Base-by-base conservation (phyloP, 176 grass and related monocot genomes). In the Aechmea fasciata region DNA sequence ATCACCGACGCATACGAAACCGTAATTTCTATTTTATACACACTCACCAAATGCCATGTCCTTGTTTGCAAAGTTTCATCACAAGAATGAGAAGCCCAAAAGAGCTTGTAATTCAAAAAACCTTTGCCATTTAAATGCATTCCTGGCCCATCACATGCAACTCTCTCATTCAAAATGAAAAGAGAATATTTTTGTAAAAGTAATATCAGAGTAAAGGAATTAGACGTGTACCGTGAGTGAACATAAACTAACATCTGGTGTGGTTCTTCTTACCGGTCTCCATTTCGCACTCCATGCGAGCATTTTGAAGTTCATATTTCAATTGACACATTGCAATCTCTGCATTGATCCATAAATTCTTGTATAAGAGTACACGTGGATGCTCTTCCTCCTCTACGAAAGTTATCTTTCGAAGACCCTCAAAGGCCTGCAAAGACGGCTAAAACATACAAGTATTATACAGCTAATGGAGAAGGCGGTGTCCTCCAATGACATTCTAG, bases 221-320 rank as follows among this genome's bases (percentile, higher is more conserved):
- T 41, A 41, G 33, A 41, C 33, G 33, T 6, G 33, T 41, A 7
- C 33, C 33, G 33, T 8, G 33, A 41, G 33, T 8, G 33, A 41
- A 41, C 33, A 7, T 7, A 41, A 7, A 41, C 33, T 41, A 41
- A 41, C 4, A 57, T 70, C 67, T 77, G 67, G 48, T 63, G 49
- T 77, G 77, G 73, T 28, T 11, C 73, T 28, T 11, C 73, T 72
- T 76, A 51, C 53, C 29, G 18, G 73, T 81, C n/a, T 79, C 90
- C 51, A 52, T 67, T 63, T 66, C 72, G 52, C 69, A 67, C 47
- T 61, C 68, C 81, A 87, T 69, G 15, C 13, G 47, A 64, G 59
- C 76, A 70, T 75, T 53, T 75, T 81, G 76, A 78, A 91, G 77
- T 72, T 91, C 66, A 80, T 91, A 85, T 61, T 90, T 78, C 79